A percentile compares a stretch with the other conserved stretches of the same genome.
Evolutionary conservation across 2,329 filamentous ascomycete genomes (phyloP).

Genomic region (Huntiella moniliformis): DNA sequence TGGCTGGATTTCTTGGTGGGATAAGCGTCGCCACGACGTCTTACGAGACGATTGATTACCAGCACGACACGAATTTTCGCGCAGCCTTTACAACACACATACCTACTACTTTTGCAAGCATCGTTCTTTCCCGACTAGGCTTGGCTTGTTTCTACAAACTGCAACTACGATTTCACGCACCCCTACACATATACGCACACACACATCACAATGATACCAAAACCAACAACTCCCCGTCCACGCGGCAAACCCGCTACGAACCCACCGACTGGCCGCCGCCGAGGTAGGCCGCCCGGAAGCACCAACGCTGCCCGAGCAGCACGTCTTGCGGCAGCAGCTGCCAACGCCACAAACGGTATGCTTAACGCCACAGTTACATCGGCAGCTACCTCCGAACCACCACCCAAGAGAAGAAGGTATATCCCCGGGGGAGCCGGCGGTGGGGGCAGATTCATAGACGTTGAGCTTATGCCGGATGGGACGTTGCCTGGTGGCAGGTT

Average conservation of each 20-base stretch:
- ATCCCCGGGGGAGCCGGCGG: slow-evolving; percentile 74
- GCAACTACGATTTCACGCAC: not conserved
- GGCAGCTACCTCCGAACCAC: slow-evolving; percentile 33
- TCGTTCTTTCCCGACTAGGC: too few relatives aligned
- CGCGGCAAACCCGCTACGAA: slow-evolving; percentile 21
- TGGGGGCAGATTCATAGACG: slow-evolving; percentile 66
- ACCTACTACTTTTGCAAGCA: too few relatives aligned
- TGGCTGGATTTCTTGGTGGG: too few relatives aligned
- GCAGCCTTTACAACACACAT: too few relatives aligned
- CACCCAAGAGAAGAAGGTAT: slow-evolving; percentile 56
- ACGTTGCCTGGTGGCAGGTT: not conserved
- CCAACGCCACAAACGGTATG: slow-evolving; percentile 13
- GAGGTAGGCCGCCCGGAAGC: slow-evolving; percentile 27
- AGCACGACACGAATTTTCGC: too few relatives aligned
- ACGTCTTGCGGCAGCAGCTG: slow-evolving; percentile 18
- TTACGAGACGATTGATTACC: too few relatives aligned
- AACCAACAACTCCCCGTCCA: slow-evolving; percentile 15
- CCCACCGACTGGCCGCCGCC: slow-evolving; percentile 23
- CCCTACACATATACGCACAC: not conserved
- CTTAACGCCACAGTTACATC: too few relatives aligned
- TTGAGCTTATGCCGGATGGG: slow-evolving; percentile 26
- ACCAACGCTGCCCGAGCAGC: slow-evolving; percentile 24
- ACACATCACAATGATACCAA: slow-evolving; percentile 9
- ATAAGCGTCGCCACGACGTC: too few relatives aligned
- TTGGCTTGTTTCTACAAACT: not conserved